These are phyloP conservation scores for Mycena pura DNA, from an alignment of 768 basidiomycete genomes.

Conservation along the genomic window DNA sequence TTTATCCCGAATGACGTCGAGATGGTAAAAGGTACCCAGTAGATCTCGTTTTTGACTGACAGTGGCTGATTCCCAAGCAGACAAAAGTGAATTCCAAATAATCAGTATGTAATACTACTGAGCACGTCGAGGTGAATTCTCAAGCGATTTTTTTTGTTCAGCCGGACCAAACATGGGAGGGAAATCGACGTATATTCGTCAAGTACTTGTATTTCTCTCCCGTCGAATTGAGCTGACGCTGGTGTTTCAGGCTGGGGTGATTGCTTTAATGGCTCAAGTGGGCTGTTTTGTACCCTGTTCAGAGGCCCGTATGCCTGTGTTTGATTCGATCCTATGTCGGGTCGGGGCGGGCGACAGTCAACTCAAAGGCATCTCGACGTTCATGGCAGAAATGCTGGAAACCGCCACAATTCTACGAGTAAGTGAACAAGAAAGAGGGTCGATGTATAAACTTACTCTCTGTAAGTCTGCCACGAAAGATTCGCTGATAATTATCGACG, in stretches of 20 bases:
- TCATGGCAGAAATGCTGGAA: slow-evolving; percentile 99
- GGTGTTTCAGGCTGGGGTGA: slow-evolving; percentile 77
- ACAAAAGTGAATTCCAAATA: slow-evolving; percentile 91
- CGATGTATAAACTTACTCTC: not conserved
- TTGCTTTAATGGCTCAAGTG: slow-evolving; percentile 93
- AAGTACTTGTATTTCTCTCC: slow-evolving; percentile 50
- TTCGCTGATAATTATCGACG: slow-evolving; percentile 96
- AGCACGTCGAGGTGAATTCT: not conserved
- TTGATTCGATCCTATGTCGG: slow-evolving; percentile 93
- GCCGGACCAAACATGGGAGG: slow-evolving; percentile 99
- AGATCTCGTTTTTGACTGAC: not conserved
- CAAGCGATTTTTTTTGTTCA: slow-evolving; percentile 32
- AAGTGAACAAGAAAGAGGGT: slow-evolving; percentile 26
- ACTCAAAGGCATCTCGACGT: slow-evolving; percentile 96
- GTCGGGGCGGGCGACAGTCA: slow-evolving; percentile 99
- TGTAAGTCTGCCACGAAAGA: slow-evolving; percentile 86
- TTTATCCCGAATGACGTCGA: slow-evolving; percentile 97
- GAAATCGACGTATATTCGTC: slow-evolving; percentile 96
- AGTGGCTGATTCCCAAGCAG: slow-evolving; percentile 42
- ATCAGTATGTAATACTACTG: slow-evolving; percentile 65
- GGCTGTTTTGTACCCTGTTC: slow-evolving; percentile 96
- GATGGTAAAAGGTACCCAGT: slow-evolving; percentile 80
- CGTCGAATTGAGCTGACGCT: not conserved
- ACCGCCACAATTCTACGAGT: slow-evolving; percentile 94
- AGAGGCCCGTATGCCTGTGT: slow-evolving; percentile 86